Evolutionary conservation across 352 stramenopile genomes (phyloP), one percentile per base, ranked within the genome.

Genomic region (Phytophthora fragariae): DNA sequence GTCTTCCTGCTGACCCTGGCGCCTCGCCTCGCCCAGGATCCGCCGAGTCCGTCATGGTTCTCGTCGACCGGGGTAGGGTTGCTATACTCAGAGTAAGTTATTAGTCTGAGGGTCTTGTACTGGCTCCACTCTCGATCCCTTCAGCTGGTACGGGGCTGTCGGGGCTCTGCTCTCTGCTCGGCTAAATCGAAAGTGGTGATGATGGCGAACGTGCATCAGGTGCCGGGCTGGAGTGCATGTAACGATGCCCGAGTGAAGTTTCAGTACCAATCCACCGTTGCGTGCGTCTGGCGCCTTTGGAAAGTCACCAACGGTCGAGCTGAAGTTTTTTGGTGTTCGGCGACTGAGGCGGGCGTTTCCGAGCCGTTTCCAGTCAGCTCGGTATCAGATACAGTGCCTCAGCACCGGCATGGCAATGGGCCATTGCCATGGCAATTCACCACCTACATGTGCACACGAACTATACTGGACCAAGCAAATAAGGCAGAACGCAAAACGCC

Each of bases 341-440:
- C 57, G n/a, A 29, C 57, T 75, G 68, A 73, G 59, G 58, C 58
- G 58, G 65, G 66, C 58, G 65, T 68, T 67, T 46, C 57, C 39
- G 11, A 29, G n/a, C 12, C 29, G 57, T 67, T 57, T 57, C 15
- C 33, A 39, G 17, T 24, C 17, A 12, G 6, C 17, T 21, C 44
- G 52, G 52, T 37, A 52, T 50, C 56, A 58, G 55, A 35, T 53
- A 58, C 46, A 0, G 10, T 57, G 47, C 17, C 53, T 47, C 53
- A 27, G 53, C 53, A 63, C 41, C 57, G 5, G 57, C 57, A 39
- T 14, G 35, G n/a, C n/a, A 31, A n/a, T n/a, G n/a, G n/a, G n/a
- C n/a, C n/a, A n/a, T n/a, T n/a, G n/a, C n/a, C n/a, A 39, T 53
- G 57, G 14, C 39, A 27, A 17, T 10, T 3, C 19, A n/a, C 19